These are phyloP conservation scores for Blumeria graminis DNA, from an alignment of 2,329 filamentous ascomycete species.

Conservation along the genomic window DNA sequence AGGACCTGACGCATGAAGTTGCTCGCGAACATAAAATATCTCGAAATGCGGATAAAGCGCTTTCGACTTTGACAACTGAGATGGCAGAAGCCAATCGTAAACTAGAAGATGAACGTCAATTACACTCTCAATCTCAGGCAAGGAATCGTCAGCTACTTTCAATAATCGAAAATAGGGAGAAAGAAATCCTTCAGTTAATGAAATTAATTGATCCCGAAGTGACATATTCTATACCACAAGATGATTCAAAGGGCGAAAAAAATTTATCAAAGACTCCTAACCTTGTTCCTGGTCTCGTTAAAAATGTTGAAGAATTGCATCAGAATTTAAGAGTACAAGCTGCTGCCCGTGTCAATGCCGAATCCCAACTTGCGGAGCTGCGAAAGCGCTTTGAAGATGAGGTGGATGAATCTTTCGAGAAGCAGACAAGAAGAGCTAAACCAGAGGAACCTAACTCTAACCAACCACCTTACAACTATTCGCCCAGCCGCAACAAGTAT, in stretches of 20 bases:
- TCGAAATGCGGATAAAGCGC: constrained; percentile 70
- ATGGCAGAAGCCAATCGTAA: constrained; percentile 74
- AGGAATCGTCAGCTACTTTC: constrained; percentile 63
- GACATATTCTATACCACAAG: constrained; percentile 24
- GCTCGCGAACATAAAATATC: constrained; percentile 73
- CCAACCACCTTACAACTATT: constrained; percentile 48
- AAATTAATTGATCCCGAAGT: constrained; percentile 61
- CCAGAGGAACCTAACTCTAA: constrained; percentile 76
- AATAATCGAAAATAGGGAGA: constrained; percentile 55
- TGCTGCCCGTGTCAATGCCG: constrained; percentile 58
- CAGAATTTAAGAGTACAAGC: constrained; percentile 66
- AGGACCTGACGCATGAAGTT: constrained; percentile 83
- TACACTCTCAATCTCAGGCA: constrained; percentile 62
- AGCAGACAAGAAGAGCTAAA: constrained; percentile 40
- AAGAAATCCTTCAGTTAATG: constrained; percentile 60
- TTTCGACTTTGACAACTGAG: constrained; percentile 57
- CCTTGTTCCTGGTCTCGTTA: constrained; percentile 61
- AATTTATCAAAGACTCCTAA: constrained; percentile 28
- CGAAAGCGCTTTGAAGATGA: constrained; percentile 51
- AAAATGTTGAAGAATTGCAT: constrained; percentile 72
- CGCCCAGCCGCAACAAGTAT: constrained; percentile 38
- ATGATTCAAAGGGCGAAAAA: constrained; percentile 29
- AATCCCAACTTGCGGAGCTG: constrained; percentile 57
- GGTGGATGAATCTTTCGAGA: constrained; percentile 36
- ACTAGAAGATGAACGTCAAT: constrained; percentile 70